These are phyloP conservation scores for Ophiostoma sp. DNA, from an alignment of 2,329 filamentous ascomycete species.

Conservation along the genomic window DNA sequence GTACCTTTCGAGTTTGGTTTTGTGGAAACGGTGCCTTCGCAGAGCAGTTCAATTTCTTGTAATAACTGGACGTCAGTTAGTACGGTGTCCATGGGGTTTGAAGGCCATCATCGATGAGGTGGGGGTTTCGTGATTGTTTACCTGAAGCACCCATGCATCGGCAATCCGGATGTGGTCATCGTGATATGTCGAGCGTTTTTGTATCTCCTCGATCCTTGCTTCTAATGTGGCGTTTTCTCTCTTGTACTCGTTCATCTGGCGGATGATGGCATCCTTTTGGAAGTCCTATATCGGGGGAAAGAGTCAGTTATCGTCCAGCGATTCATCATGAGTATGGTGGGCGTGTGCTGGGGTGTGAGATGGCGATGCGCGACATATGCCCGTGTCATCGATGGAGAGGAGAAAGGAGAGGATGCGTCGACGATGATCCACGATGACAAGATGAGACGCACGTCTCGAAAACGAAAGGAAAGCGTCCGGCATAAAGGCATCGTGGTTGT, in stretches of 20 bases:
- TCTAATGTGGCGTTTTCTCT: conserved; percentile 83
- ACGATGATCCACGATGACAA: not conserved
- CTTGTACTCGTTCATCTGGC: conserved; percentile 98
- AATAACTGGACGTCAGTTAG: conserved; percentile 48
- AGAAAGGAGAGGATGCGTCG: not conserved
- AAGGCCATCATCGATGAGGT: not conserved
- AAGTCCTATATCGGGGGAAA: conserved; percentile 63
- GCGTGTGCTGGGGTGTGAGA: not conserved
- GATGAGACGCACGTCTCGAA: not conserved
- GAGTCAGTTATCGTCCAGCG: conserved; percentile 30
- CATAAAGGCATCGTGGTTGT: too few relatives aligned
- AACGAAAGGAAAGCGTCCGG: not conserved
- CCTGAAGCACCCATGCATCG: conserved; percentile 93
- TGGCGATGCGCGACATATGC: not conserved
- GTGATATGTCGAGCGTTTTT: conserved; percentile 76
- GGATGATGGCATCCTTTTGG: conserved; percentile 94
- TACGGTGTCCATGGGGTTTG: not conserved
- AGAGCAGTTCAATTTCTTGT: conserved; percentile 64
- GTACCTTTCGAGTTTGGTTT: conserved; percentile 47
- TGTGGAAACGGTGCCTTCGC: conserved; percentile 50
- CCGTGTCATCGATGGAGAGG: not conserved
- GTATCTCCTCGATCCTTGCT: conserved; percentile 74
- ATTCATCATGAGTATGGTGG: too few relatives aligned
- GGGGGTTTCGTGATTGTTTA: conserved; percentile 39
- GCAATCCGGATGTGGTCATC: conserved; percentile 90